phyloP scores from a whole-genome alignment of 371 early-diverging fungal species.

The Paramicrosporidium saccamoebae region DNA sequence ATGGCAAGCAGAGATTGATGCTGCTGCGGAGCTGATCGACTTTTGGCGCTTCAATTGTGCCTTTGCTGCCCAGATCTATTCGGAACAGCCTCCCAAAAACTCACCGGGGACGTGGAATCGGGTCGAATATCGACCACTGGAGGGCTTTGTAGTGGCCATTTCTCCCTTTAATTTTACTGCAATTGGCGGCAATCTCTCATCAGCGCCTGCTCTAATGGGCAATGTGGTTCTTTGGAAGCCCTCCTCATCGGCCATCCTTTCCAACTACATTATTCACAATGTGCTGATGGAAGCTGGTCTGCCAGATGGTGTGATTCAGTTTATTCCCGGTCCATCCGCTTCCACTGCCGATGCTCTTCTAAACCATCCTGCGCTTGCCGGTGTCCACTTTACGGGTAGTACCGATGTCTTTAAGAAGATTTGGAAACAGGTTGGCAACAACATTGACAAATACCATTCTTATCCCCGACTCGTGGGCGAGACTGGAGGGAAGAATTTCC shows the following conservation, averaged over 20 bases:
- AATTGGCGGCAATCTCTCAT: constrained; percentile 76
- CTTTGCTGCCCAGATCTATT: constrained; percentile 73
- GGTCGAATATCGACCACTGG: constrained; percentile 71
- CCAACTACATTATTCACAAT: constrained; percentile 63
- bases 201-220: constrained; percentile 84
- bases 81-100: constrained; percentile 68
- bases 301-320: constrained; percentile 86
- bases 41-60: constrained; percentile 84
- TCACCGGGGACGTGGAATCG: constrained; percentile 70
- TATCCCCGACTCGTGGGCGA: constrained; percentile 93
- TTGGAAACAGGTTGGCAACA: constrained; percentile 64
- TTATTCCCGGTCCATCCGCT: constrained; percentile 63
- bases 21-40: constrained; percentile 68
- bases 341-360: constrained; percentile 31
- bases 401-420: constrained; percentile 69
- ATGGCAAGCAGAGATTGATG: constrained; percentile 95
- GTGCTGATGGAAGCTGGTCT: constrained; percentile 80
- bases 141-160: constrained; percentile 82
- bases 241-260: constrained; percentile 43
- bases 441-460: constrained; percentile 51
- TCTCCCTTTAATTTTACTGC: constrained; percentile 97
- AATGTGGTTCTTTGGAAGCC: constrained; percentile 94
- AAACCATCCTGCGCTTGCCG: constrained; percentile 53
- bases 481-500: constrained; percentile 95
- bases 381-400: constrained; percentile 87